A percentile compares a stretch with the other conserved stretches of the same genome.
phyloP scores from a whole-genome alignment of 305 asterid species.

The Solanum hybrid region DNA sequence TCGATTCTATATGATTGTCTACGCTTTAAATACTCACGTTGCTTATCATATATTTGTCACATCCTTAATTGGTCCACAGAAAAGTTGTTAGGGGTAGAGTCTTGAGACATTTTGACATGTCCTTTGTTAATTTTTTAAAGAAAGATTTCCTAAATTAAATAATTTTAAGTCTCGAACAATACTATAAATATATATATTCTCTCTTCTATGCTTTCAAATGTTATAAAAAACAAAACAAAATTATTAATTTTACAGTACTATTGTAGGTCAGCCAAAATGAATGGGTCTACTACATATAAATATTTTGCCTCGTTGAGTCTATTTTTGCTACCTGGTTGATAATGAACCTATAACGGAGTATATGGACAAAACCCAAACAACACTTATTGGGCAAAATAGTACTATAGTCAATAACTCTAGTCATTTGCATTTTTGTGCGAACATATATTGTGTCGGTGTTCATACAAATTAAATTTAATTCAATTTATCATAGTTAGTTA shows the following conservation, averaged over 20 bases:
- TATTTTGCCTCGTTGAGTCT: background rate
- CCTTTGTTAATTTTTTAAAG: background rate
- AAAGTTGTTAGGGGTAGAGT: background rate
- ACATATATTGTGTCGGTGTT: background rate
- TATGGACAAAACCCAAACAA: background rate
- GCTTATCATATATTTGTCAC: background rate
- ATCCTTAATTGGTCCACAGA: background rate
- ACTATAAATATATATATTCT: background rate
- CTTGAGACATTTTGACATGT: background rate
- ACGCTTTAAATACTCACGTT: background rate
- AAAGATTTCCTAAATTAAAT: background rate
- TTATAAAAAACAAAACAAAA: background rate
- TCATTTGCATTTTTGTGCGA: background rate
- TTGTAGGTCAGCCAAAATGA: background rate
- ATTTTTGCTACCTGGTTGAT: background rate
- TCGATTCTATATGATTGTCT: background rate
- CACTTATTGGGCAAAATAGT: background rate
- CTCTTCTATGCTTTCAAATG: background rate
- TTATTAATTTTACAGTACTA: background rate
- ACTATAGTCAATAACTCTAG: background rate
- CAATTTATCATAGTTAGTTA: background rate
- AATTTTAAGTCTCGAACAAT: background rate
- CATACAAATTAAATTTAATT: background rate
- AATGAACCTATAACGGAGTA: background rate
- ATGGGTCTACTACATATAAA: background rate